Evolutionary conservation across 2,329 filamentous ascomycete genomes (phyloP), one percentile per base, ranked within the genome.

Genomic region (Cytospora piceicola): DNA sequence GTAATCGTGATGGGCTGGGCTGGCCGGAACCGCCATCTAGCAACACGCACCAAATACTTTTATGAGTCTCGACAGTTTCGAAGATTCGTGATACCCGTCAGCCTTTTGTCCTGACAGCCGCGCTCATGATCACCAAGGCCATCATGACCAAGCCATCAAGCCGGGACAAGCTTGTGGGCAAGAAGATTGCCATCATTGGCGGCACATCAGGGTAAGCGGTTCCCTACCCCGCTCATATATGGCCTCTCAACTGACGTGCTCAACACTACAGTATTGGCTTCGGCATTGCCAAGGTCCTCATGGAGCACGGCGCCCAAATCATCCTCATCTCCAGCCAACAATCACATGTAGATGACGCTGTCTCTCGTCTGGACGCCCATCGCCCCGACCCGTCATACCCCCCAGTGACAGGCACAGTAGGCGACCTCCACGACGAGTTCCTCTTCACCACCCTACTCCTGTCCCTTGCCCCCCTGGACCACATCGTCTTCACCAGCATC

Each of bases 151-250:
- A 12, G 27, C 36, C 54, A 5, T 63, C 61, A 30, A 67, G 57
- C 32, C 49, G 54, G 39, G 76, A 77, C 29, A 78, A 77, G 63
- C 74, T 77, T 46, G 70, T 69, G 0, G 73, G 73, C 59, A 73
- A 78, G 69, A 77, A 74, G 62, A 70, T 78, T 20, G 73, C 74
- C 60, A 73, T 78, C 20, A 73, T 78, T 34, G 77, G 77, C n/a
- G 77, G 76, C 14, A 74, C 75, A 2, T 77, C 76, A 1, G 76
- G 76, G 76, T 76, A 70, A n/a, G n/a, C n/a, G n/a, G n/a, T n/a
- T n/a, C n/a, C 9, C 22, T 24, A 34, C 54, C 58, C 12, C n/a
- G 7, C 42, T 58, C 7, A 36, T 17, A 24, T 49, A 1, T 49
- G 4, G 9, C n/a, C 11, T 24, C n/a, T 24, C 46, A 7, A 14